Evolutionary conservation across 495 filamentous ascomycete genomes (phyloP).

Genomic region (Penicillium odoratum): DNA sequence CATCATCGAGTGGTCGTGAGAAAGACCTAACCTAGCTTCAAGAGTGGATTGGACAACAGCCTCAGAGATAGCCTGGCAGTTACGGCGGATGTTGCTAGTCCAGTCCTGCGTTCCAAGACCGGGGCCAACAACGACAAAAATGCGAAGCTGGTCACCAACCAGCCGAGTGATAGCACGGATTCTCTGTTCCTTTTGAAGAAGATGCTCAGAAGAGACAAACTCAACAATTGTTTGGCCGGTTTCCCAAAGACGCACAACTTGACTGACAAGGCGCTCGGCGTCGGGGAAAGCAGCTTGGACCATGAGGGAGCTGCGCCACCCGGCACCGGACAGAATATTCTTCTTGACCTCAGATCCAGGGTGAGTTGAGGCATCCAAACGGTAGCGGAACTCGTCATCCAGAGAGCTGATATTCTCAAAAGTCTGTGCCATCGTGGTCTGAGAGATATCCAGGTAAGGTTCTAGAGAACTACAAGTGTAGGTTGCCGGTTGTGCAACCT

Average conservation of each 20-base stretch:
- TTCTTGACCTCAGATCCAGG: slow-evolving; percentile 6
- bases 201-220: slow-evolving; percentile 5
- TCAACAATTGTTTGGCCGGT: slow-evolving; percentile 5
- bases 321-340: neutral
- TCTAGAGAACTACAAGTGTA: slow-evolving; percentile 7
- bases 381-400: neutral
- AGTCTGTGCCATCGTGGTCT: slow-evolving; percentile 7
- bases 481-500: neutral
- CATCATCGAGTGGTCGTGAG: slow-evolving; percentile 7
- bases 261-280: neutral
- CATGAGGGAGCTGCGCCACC: neutral
- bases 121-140: slow-evolving; percentile 3
- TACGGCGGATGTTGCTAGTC: slow-evolving; percentile 2
- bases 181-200: slow-evolving; percentile 6
- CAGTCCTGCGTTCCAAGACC: slow-evolving; percentile 3
- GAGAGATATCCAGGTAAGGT: slow-evolving; percentile 4
- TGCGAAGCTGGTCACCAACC: neutral
- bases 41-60: slow-evolving; percentile 1
- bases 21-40: slow-evolving; percentile 4
- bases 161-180: slow-evolving; percentile 1
- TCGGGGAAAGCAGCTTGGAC: slow-evolving; percentile 5
- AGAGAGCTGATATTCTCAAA: slow-evolving; percentile 4
- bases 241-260: slow-evolving; percentile 2
- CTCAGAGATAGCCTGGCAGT: slow-evolving; percentile 7
- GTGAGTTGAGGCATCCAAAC: neutral